Percentiles rank a stretch among this genome's conserved stretches.
Evolutionary conservation across 768 basidiomycete species (phyloP).

Genomic region (Naganishia friedmannii): DNA sequence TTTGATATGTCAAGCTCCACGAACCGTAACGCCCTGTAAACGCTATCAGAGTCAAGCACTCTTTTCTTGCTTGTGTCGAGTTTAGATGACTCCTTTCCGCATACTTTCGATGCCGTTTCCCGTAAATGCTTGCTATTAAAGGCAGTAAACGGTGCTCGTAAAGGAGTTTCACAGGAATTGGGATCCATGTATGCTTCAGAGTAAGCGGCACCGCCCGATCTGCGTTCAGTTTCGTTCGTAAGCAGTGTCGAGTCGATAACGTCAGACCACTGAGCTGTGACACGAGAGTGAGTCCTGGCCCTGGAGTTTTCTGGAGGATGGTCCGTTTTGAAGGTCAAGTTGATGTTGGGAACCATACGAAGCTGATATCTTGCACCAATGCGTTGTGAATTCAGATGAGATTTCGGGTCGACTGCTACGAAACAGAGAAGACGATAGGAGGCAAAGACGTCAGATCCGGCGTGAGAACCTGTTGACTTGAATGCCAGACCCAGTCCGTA

Average conservation of each 20-base stretch:
- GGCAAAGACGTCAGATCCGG: not conserved
- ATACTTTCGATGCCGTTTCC: not conserved
- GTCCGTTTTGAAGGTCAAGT: not conserved
- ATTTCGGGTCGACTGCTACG: not conserved
- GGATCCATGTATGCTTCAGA: not conserved
- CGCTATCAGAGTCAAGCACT: not conserved
- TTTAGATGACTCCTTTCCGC: not conserved
- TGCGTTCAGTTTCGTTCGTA: not conserved
- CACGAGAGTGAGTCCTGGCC: not conserved
- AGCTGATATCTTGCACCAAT: not conserved
- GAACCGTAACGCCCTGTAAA: not conserved
- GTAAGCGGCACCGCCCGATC: not conserved
- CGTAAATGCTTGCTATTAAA: not conserved
- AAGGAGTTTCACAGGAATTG: not conserved
- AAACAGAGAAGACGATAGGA: too few relatives aligned
- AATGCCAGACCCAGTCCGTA: not conserved
- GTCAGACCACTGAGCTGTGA: not conserved
- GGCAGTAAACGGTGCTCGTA: not conserved
- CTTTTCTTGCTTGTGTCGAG: not conserved
- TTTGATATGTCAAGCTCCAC: not conserved
- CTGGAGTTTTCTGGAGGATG: not conserved
- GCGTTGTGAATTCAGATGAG: not conserved
- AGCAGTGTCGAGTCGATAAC: not conserved
- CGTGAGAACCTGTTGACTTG: not conserved
- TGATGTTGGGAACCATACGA: constrained; percentile 2